Evolutionary conservation across 2,329 filamentous ascomycete species (phyloP).

Genomic region (Colletotrichum sp.): DNA sequence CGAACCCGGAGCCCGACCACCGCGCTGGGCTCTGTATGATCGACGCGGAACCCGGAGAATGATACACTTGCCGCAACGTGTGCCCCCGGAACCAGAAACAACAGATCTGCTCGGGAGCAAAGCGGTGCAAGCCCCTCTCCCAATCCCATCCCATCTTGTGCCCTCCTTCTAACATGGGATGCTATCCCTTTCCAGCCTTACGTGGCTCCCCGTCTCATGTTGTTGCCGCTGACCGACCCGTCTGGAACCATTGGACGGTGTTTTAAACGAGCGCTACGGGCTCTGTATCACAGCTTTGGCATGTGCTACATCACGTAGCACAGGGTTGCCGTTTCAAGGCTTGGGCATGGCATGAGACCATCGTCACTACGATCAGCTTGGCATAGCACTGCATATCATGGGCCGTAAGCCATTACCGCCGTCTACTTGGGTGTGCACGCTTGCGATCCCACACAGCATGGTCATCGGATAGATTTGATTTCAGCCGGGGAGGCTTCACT

Average conservation of each 20-base stretch:
- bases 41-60: slow-evolving; percentile 14
- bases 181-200: neutral
- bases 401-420: neutral
- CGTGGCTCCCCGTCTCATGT: slow-evolving; percentile 7
- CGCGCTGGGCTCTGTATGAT: slow-evolving; percentile 9
- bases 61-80: slow-evolving; percentile 14
- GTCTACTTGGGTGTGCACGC: neutral
- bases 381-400: neutral
- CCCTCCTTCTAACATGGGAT: neutral
- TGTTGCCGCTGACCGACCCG: slow-evolving; percentile 1
- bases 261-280: neutral
- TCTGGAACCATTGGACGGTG: neutral
- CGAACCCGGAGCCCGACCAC: neutral
- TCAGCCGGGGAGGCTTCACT: neutral
- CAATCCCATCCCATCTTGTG: neutral
- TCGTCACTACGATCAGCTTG: neutral
- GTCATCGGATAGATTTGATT: neutral
- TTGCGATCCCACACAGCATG: neutral
- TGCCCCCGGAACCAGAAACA: neutral
- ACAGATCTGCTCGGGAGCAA: neutral
- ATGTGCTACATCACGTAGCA: neutral
- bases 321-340: neutral
- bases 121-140: neutral
- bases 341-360: neutral
- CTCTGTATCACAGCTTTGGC: neutral